Conservation (phyloP, 2,329 filamentous ascomycete genomes). For the Mycosphaerella sp. region DNA sequence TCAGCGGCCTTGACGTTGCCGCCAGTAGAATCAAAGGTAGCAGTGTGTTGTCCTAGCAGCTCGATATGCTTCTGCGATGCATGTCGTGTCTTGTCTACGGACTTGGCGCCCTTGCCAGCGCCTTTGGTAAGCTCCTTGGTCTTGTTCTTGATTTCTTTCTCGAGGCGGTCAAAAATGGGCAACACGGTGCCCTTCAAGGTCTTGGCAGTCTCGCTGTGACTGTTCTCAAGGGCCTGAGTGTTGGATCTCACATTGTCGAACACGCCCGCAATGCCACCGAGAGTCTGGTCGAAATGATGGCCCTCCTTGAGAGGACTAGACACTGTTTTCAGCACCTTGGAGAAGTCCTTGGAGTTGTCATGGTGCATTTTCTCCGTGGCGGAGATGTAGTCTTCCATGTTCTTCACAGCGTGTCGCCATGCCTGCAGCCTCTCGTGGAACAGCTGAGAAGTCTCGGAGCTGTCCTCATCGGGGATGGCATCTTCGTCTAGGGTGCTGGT, state of each 20-base stretch:
- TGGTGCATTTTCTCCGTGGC: constrained; percentile 82
- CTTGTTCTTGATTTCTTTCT: constrained; percentile 96
- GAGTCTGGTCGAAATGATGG: constrained; percentile 83
- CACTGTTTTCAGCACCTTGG: constrained; percentile 90
- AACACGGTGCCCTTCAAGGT: constrained; percentile 79
- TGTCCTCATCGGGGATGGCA: constrained; percentile 46
- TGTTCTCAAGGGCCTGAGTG: constrained; percentile 83
- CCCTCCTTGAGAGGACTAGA: constrained; percentile 79
- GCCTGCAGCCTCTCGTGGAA: constrained; percentile 83
- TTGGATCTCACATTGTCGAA: constrained; percentile 94
- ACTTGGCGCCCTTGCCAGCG: constrained; percentile 77
- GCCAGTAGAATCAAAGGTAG: constrained; percentile 68
- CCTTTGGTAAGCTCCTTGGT: constrained; percentile 79
- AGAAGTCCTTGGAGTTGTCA: constrained; percentile 85
- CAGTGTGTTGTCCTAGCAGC: constrained; percentile 78
- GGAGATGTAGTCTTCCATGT: constrained; percentile 83
- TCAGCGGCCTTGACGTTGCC: constrained; percentile 64
- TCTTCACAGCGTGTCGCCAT: constrained; percentile 77
- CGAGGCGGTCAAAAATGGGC: constrained; percentile 81
- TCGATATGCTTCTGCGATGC: constrained; percentile 94
- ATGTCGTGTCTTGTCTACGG: constrained; percentile 82
- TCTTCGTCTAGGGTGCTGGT: constrained; percentile 38
- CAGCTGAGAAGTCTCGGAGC: constrained; percentile 51
- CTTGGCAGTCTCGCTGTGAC: constrained; percentile 86
- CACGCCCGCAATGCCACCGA: constrained; percentile 81